Base-by-base conservation (phyloP, 306 rosid species). In the Dryas alaskensis region DNA sequence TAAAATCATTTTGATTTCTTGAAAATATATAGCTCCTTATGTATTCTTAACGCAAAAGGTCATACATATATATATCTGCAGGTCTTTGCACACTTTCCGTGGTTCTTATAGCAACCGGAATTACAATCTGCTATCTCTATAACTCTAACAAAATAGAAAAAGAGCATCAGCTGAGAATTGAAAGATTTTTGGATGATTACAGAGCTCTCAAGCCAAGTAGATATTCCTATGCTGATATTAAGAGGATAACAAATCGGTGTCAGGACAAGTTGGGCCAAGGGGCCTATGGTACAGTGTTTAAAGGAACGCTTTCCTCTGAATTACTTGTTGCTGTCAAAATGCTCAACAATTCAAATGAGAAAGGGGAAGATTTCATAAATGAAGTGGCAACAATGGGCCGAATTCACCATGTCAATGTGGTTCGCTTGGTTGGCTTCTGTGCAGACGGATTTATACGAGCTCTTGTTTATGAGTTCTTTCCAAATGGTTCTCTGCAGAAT, bases 341-440 rank as follows among this genome's bases (percentile, higher is more conserved):
- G 0, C 60, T 54, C 60, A 54, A 17, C 2, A 31, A 31, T 8
- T 17, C 60, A 54, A 54, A 54, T 17, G 4, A 17, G 4, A n/a
- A n/a, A n/a, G 60, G 60, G 27, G 60, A 54, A 54, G 60, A 17
- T 54, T 54, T 17, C 10, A 54, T 54, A 17, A 76, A 65, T 5
- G 81, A 79, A 72, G 81, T 79, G 2, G 73, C 74, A 17, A 75
- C 79, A 52, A 73, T 79, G 76, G 81, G 81, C 17, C 69, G 40
- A 57, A 80, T 83, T 46, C 84, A 80, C 76, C 87, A 79, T 42
- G 68, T 79, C 17, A 82, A 78, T 44, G 76, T 80, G 49, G 81
- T 70, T 37, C 84, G 83, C 37, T 6, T 84, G 49, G 80, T 84
- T 44, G 87, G 84, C 39, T 84, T 73, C 42, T 84, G 84, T 40